Evolutionary conservation across 495 filamentous ascomycete species (phyloP), one percentile per base, ranked within the genome.

Genomic region (Aspergillus asperescens): DNA sequence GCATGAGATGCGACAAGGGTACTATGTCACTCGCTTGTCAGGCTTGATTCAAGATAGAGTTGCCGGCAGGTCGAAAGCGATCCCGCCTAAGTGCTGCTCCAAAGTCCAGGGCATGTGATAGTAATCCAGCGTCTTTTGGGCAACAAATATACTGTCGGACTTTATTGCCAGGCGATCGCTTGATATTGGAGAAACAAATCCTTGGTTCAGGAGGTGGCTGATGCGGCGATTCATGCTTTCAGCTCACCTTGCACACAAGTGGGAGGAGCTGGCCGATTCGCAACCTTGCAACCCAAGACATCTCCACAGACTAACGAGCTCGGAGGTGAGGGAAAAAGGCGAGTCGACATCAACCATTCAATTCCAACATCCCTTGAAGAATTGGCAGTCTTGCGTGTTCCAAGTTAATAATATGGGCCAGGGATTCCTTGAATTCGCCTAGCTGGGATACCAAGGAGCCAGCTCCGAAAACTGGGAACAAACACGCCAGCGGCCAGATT

Each of bases 121-220:
- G 12, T 6, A 6, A 12, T n/a, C 4, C 6, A 48, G 4, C 16
- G 18, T 34, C 18, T 18, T 18, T 52, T 19, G 24, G 40, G 27
- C 8, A 28, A 31, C 12, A 25, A 24, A 34, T 25, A 32, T 27
- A 31, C n/a, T n/a, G n/a, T n/a, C n/a, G n/a, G n/a, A n/a, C n/a
- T n/a, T n/a, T n/a, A n/a, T 10, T n/a, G 32, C 12, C 13, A 35
- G 32, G 10, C 32, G 32, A 35, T 37, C 50, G 32, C 40, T 44
- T 27, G 27, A 44, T 27, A 19, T 18, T 5, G 6, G 13, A 34
- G 51, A 45, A 16, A 37, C 40, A 8, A n/a, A 27, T 22, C 18
- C 37, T 50, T 31, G 48, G 48, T 47, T 59, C 56, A 59, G 59
- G 56, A 58, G 60, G 60, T 59, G 56, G 56, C 56, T 59, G 40